Conservation (phyloP, 1,139 yeast species). For the Kodamaea sp. region DNA sequence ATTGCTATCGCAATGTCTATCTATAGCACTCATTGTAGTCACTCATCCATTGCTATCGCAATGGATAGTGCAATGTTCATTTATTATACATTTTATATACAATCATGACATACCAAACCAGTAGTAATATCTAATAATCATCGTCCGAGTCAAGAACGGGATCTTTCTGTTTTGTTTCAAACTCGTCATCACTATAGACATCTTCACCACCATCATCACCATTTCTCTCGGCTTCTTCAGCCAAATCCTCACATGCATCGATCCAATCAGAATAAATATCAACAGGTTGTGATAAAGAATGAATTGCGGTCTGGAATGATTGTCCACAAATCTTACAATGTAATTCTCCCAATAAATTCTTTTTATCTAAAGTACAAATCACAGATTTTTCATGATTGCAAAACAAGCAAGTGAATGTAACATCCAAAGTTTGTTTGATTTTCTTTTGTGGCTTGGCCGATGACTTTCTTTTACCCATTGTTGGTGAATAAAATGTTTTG, state of each 20-base stretch:
- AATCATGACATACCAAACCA: not conserved
- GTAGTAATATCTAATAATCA: slow-evolving; percentile 9
- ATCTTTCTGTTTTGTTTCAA: slow-evolving; percentile 6
- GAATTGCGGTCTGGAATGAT: slow-evolving; percentile 84
- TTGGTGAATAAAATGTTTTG: slow-evolving; percentile 2
- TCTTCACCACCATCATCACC: slow-evolving; percentile 28
- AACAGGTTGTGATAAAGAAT: slow-evolving; percentile 79
- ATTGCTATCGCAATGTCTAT: too few relatives aligned
- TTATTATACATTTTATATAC: not conserved
- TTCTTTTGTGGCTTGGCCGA: slow-evolving; percentile 80
- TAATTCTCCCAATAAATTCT: slow-evolving; percentile 77
- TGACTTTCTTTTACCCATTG: slow-evolving; percentile 87
- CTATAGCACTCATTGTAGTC: too few relatives aligned
- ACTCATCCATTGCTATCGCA: too few relatives aligned
- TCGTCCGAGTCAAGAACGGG: slow-evolving; percentile 15
- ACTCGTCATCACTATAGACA: slow-evolving; percentile 39
- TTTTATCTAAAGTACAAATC: slow-evolving; percentile 83
- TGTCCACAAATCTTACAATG: slow-evolving; percentile 95
- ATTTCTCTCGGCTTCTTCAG: slow-evolving; percentile 51
- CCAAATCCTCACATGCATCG: slow-evolving; percentile 97
- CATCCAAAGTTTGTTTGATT: slow-evolving; percentile 75
- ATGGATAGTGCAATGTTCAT: not conserved
- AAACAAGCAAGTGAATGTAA: slow-evolving; percentile 85
- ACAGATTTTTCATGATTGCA: slow-evolving; percentile 96
- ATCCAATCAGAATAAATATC: slow-evolving; percentile 98